Conservation (phyloP, 345 rosid genomes). For the Aquilaria sinensis region DNA sequence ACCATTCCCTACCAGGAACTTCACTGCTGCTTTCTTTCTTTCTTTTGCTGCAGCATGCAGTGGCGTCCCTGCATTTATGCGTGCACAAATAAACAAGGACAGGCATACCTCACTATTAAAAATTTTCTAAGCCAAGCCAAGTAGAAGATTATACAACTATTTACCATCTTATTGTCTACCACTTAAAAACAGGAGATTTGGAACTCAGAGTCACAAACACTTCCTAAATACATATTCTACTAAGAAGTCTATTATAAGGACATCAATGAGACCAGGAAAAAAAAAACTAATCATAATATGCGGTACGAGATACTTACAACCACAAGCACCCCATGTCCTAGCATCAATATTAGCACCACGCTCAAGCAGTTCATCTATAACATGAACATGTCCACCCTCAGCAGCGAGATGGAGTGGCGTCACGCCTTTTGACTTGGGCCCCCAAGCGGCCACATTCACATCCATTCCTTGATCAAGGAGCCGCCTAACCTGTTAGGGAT, state of each 20-base stretch:
- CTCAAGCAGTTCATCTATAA: slow-evolving; percentile 89
- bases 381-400: slow-evolving; percentile 84
- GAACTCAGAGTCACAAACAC: no score
- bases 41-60: slow-evolving; percentile 90
- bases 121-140: no score
- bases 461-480: slow-evolving; percentile 79
- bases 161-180: no score
- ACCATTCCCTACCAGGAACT: slow-evolving; percentile 79
- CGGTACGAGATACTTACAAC: slow-evolving; percentile 40
- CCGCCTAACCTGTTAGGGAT: slow-evolving; percentile 44
- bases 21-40: slow-evolving; percentile 77
- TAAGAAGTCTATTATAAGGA: no score
- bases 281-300: not conserved
- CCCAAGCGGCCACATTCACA: slow-evolving; percentile 81
- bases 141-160: no score
- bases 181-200: no score
- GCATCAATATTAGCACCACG: slow-evolving; percentile 97
- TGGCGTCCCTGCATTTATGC: slow-evolving; percentile 67
- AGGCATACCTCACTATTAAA: not conserved
- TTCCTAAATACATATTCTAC: no score
- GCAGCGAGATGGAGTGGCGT: slow-evolving; percentile 98
- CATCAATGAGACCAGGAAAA: not conserved
- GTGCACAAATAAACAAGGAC: not conserved
- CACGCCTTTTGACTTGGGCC: slow-evolving; percentile 84
- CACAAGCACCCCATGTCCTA: slow-evolving; percentile 89